Evolutionary conservation across 2,329 filamentous ascomycete species (phyloP), one percentile per base, ranked within the genome.

Genomic region (Harringtonia aguacate): DNA sequence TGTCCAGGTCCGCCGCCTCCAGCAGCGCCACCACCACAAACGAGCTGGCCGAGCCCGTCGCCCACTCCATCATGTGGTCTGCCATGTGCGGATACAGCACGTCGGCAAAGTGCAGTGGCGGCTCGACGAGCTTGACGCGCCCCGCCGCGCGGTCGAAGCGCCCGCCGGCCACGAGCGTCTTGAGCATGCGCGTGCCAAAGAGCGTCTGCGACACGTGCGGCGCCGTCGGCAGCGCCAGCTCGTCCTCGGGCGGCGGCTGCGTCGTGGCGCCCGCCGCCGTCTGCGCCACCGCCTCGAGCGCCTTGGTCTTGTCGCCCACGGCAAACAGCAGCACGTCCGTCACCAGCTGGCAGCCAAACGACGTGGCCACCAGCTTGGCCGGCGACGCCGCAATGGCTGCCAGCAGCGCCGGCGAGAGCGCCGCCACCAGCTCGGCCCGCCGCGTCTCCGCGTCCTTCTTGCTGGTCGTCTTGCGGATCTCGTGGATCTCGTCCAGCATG

Each of bases 81-180:
- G 84, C 77, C 61, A 97, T 89, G 48, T 84, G 68, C 7, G 81
- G 78, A 60, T 90, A 97, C n/a, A 98, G 70, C 39, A 84, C 68
- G 51, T 84, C 75, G 48, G 86, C 79, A 60, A 98, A 98, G 40
- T 81, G 74, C 45, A 97, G 70, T 8, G 85, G 74, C 15, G 88
- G 87, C 39, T 88, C 79, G 3, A 84, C 73, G 20, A 79, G 76
- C 55, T 84, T 74, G 36, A 92, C 64, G 45, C 72, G 78, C 63
- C 87, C 87, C 3, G 77, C 72, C 36, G 72, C 72, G 48, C 78
- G 77, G 62, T 97, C 87, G 58, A 85, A 98, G 46, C 79, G 81
- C 22, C 94, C 92, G 35, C 92, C 92, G 44, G 87, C 82, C 21
- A 95, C 88, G 8, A 98, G 75, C 0, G 84, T 84, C 68, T 95